Base-by-base conservation (phyloP, 257 asterid species). In the Anisodus acutangulus region DNA sequence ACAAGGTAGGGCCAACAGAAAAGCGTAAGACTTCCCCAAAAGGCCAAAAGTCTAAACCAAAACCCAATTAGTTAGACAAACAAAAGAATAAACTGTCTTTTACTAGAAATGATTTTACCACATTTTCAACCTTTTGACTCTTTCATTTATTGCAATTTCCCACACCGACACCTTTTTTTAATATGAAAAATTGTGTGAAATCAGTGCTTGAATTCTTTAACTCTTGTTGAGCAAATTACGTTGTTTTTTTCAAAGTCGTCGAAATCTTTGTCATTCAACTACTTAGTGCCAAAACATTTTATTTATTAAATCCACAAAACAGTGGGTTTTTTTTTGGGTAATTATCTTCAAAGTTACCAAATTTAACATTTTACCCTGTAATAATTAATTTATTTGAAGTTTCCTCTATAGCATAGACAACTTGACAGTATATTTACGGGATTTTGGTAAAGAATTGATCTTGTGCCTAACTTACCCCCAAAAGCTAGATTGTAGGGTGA, bases 1-100 rank as follows among this genome's bases (percentile, higher is more conserved):
- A 26, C 16, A 22, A 64, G 4, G 66, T 63, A 49, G 62, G 45
- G 17, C 81, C 80, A 68, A 67, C 43, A 74, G 60, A 22, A 74
- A 47, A 72, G 47, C 6, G 11, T n/a, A 72, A 72, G 41, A 72
- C 8, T 51, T 51, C 0, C 63, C 62, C 19, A 49, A 74, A 74
- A 74, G 81, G 45, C 62, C 19, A 49, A 74, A 74, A 74, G 81
- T 51, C 62, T 49, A 51, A 74, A 22, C 81, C 62, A 51, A 74
- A 49, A 49, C 81, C 62, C 62, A 74, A 74, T 51, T 51, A 22
- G 81, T 74, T 74, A 74, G 81, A 74, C 81, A 51, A 68, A 26
- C 60, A 19, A 49, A 74, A 74, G n/a, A 74, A 51, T 49, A 74
- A 74, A 6, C 8, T 49, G 12, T 74, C 62, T 12, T 74, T 74